Evolutionary conservation across 208 protist genomes (phyloP).

Genomic region (Crithidia fasciculata): DNA sequence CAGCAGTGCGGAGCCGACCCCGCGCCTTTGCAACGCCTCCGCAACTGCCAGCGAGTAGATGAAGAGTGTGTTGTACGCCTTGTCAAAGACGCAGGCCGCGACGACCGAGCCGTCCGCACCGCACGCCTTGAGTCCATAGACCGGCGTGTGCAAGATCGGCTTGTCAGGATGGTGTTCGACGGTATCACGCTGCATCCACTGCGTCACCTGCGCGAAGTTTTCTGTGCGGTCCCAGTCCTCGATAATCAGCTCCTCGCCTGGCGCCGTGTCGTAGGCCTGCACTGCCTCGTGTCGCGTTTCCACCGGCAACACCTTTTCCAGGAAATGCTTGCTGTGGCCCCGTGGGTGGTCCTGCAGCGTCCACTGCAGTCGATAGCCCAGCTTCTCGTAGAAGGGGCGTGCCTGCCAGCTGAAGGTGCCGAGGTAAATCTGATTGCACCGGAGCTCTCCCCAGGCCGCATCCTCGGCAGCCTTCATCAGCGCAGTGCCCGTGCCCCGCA

Average conservation of each 20-base stretch:
- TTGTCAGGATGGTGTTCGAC: neutral
- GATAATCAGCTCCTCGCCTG: slow-evolving; percentile 6
- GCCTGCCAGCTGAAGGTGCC: slow-evolving; percentile 42
- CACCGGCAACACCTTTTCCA: slow-evolving; percentile 31
- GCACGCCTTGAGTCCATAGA: neutral
- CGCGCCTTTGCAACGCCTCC: slow-evolving; percentile 2
- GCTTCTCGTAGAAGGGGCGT: slow-evolving; percentile 35
- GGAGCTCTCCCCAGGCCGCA: slow-evolving; percentile 1
- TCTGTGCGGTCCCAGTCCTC: slow-evolving; percentile 1
- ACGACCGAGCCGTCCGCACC: slow-evolving; percentile 7
- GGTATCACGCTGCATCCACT: slow-evolving; percentile 14
- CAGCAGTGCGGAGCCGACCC: slow-evolving; percentile 23
- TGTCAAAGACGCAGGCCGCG: neutral
- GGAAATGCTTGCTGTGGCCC: slow-evolving; percentile 23
- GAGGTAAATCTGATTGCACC: slow-evolving; percentile 20
- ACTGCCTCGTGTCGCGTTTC: neutral
- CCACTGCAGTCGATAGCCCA: slow-evolving; percentile 26
- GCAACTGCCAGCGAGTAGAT: slow-evolving; percentile 10
- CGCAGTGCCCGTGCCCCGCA: slow-evolving; percentile 28
- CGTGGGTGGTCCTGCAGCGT: slow-evolving; percentile 26
- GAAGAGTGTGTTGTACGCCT: slow-evolving; percentile 23
- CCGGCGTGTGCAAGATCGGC: neutral
- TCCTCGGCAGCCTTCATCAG: slow-evolving; percentile 20
- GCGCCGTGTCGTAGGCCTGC: neutral
- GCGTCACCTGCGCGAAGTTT: slow-evolving; percentile 4